phyloP scores from a whole-genome alignment of 257 asterid species.

The Jasminum sambac region DNA sequence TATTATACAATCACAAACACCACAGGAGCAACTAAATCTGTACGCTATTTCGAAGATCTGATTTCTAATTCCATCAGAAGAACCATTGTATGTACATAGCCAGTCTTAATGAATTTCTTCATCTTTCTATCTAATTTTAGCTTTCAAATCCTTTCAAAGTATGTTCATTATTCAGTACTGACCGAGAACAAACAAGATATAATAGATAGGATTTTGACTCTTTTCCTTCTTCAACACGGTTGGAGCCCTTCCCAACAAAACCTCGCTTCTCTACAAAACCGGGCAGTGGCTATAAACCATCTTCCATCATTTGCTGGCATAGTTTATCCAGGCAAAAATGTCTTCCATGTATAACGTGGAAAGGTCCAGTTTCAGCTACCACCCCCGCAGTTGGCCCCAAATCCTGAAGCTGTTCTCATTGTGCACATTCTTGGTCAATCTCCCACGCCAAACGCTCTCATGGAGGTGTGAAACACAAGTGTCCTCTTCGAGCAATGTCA shows the following conservation, averaged over 20 bases:
- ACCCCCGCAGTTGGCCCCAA: not conserved
- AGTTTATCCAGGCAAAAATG: not conserved
- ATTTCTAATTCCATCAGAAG: no score
- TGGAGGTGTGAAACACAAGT: not conserved
- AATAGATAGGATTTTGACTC: not conserved
- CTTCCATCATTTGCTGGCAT: not conserved
- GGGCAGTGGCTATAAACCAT: not conserved
- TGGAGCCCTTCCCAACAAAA: not conserved
- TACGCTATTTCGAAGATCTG: no score
- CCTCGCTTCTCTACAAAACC: not conserved
- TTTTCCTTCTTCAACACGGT: not conserved
- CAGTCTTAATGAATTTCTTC: no score
- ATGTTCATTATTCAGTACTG: not conserved
- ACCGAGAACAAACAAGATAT: not conserved
- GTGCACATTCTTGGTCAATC: constrained; percentile 1
- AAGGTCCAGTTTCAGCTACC: not conserved
- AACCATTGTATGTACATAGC: no score
- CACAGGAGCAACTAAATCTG: no score
- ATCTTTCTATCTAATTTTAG: constrained; percentile 1
- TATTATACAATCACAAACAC: no score
- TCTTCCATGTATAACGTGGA: not conserved
- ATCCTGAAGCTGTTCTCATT: constrained; percentile 10
- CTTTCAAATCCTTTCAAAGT: not conserved
- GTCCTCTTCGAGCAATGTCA: not conserved
- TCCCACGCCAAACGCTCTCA: not conserved